Conservation (phyloP, 1,284 basidiomycete genomes). For the Peniophora sp. region DNA sequence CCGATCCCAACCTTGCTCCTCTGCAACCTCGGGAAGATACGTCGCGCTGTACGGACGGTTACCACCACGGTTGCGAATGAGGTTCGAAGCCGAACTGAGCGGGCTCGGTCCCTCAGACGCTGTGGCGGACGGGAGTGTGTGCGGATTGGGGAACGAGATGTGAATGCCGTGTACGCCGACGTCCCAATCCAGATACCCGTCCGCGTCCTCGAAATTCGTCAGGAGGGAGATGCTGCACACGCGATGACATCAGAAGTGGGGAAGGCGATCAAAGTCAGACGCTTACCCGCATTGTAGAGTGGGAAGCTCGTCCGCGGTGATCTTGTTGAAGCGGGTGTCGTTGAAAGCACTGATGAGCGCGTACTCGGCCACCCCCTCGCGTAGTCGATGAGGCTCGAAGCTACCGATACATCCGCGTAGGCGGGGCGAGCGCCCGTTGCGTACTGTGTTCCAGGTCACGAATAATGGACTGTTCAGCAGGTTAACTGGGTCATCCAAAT, state of each 20-base stretch:
- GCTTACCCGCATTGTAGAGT: slow-evolving; percentile 81
- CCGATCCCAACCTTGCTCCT: slow-evolving; percentile 91
- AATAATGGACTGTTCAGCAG: slow-evolving; percentile 73
- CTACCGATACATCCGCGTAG: slow-evolving; percentile 95
- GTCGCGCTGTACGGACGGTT: slow-evolving; percentile 75
- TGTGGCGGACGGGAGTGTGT: slow-evolving; percentile 41
- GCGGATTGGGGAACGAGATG: slow-evolving; percentile 80
- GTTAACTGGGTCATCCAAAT: not conserved
- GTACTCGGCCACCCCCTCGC: slow-evolving; percentile 80
- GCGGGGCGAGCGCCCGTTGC: slow-evolving; percentile 49
- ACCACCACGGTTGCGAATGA: slow-evolving; percentile 46
- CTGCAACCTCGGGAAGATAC: slow-evolving; percentile 91
- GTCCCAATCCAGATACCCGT: slow-evolving; percentile 87
- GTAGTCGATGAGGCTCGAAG: slow-evolving; percentile 75
- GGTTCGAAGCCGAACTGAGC: slow-evolving; percentile 52
- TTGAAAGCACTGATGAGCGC: slow-evolving; percentile 80
- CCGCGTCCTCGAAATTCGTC: slow-evolving; percentile 85
- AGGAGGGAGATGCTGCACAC: slow-evolving; percentile 77
- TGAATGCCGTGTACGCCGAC: slow-evolving; percentile 90
- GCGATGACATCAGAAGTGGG: slow-evolving; percentile 1
- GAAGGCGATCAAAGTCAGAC: not conserved
- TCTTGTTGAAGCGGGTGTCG: slow-evolving; percentile 64
- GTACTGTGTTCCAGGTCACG: slow-evolving; percentile 89
- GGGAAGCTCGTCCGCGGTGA: slow-evolving; percentile 71
- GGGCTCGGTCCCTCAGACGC: slow-evolving; percentile 59